Evolutionary conservation across 352 stramenopile genomes (phyloP).

Genomic region (Phytopythium litorale): DNA sequence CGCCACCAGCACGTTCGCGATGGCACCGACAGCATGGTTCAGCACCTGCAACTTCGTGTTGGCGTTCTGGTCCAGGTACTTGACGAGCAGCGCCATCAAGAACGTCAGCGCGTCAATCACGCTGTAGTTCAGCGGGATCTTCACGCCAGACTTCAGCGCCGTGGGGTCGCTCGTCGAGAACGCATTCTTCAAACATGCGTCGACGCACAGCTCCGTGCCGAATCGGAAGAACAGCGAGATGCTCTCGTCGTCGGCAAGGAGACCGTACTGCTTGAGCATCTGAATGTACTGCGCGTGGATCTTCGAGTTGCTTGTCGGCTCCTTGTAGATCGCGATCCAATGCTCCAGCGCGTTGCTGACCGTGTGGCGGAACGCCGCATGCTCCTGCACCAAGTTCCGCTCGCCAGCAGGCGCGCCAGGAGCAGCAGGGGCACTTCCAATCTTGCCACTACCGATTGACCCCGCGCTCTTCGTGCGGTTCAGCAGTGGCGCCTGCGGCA

Average conservation of each 20-base stretch:
- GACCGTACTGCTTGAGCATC: conserved; percentile 95
- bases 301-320: conserved; percentile 92
- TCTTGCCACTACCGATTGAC: conserved; percentile 48
- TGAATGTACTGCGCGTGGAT: conserved; percentile 96
- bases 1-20: conserved; percentile 93
- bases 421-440: conserved; percentile 6
- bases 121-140: conserved; percentile 84
- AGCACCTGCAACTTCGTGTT: conserved; percentile 86
- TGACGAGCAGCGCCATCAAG: conserved; percentile 95
- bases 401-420: conserved; percentile 13
- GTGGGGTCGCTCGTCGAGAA: conserved; percentile 33
- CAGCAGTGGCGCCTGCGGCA: conserved; percentile 12
- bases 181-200: conserved; percentile 92
- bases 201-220: conserved; percentile 95
- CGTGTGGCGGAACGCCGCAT: conserved; percentile 80
- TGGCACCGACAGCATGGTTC: conserved; percentile 94
- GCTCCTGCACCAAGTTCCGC: conserved; percentile 55
- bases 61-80: conserved; percentile 88
- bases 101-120: conserved; percentile 96
- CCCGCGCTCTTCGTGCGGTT: conserved; percentile 43
- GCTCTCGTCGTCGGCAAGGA: conserved; percentile 95
- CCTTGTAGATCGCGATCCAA: conserved; percentile 98
- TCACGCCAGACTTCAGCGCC: conserved; percentile 36
- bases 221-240: conserved; percentile 98
- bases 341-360: conserved; percentile 94